Conservation (phyloP, 371 early-diverging fungal species). For the Conidiobolus incongruus region DNA sequence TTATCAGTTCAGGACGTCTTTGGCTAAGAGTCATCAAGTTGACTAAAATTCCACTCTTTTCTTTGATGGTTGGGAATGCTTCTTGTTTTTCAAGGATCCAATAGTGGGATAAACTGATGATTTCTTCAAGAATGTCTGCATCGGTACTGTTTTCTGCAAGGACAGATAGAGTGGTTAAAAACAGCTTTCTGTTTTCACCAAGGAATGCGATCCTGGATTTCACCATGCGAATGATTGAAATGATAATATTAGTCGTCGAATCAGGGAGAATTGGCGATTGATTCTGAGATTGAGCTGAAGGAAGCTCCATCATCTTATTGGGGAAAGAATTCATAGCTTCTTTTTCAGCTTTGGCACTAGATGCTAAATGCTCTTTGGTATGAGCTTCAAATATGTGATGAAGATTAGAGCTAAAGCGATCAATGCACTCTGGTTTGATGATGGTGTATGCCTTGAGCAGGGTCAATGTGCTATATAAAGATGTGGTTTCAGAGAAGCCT, state of each 20-base stretch:
- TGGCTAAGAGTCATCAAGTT: too few relatives aligned
- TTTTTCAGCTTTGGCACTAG: too few relatives aligned
- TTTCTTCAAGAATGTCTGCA: constrained; percentile 35
- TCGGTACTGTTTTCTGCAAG: constrained; percentile 65
- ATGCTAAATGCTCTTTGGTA: too few relatives aligned
- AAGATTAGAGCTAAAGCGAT: too few relatives aligned
- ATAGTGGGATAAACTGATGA: constrained; percentile 60
- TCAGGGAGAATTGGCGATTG: constrained; percentile 9
- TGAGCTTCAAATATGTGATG: too few relatives aligned
- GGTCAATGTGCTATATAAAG: too few relatives aligned
- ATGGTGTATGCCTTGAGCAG: too few relatives aligned
- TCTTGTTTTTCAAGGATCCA: constrained; percentile 61
- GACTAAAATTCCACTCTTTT: constrained; percentile 65
- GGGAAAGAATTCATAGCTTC: constrained; percentile 4
- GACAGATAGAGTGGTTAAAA: constrained; percentile 53
- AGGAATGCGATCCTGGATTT: constrained; percentile 52
- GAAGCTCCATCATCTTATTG: constrained; percentile 1
- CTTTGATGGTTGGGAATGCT: constrained; percentile 86
- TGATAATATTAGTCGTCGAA: constrained; percentile 29
- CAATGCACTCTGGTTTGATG: too few relatives aligned
- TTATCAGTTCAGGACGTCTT: constrained; percentile 15
- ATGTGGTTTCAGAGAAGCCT: too few relatives aligned
- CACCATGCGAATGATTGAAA: constrained; percentile 45
- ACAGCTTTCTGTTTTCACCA: constrained; percentile 74
- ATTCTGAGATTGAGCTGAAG: constrained; percentile 10